Conservation (phyloP, 305 asterid genomes). For the Fraxinus nigra region DNA sequence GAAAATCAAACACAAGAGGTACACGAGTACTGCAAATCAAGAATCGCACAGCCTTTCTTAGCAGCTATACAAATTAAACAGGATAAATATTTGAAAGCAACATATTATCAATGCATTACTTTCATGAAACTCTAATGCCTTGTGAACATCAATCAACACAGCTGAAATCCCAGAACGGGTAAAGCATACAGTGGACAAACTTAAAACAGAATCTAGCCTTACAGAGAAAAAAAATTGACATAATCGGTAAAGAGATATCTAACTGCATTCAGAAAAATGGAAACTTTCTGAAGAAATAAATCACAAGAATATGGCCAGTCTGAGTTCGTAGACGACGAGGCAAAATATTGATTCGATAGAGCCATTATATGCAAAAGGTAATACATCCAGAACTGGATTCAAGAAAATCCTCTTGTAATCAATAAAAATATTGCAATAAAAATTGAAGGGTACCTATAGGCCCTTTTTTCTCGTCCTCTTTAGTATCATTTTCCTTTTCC, state of each 20-base stretch:
- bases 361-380: neutral
- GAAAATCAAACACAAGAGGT: neutral
- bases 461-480: conserved; percentile 13
- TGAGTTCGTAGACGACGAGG: neutral
- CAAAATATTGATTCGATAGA: neutral
- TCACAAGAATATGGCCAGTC: neutral
- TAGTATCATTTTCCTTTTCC: neutral
- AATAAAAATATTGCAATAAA: neutral
- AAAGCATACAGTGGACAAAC: neutral
- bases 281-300: neutral
- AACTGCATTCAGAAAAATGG: neutral
- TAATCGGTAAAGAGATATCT: neutral
- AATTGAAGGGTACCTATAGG: neutral
- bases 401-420: neutral
- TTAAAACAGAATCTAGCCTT: neutral
- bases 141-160: neutral
- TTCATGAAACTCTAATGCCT: neutral
- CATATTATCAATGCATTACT: neutral
- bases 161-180: neutral
- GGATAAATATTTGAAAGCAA: neutral
- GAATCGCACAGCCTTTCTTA: neutral
- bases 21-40: neutral
- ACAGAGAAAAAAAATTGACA: neutral
- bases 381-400: neutral
- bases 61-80: neutral